Evolutionary conservation across 306 rosid species (phyloP).

Genomic region (Rosa rugosa): DNA sequence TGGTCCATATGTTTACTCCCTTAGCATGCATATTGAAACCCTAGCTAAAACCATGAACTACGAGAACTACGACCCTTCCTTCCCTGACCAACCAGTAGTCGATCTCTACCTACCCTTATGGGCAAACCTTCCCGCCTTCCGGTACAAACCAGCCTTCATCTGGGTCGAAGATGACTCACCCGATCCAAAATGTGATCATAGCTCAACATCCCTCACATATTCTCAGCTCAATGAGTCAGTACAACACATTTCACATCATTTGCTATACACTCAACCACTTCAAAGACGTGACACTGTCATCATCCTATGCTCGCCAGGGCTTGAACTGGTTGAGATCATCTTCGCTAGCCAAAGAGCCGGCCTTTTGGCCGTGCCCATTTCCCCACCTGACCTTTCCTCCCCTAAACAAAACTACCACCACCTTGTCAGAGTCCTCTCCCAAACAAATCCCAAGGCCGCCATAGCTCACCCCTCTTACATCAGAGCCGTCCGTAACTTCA

Average conservation of each 20-base stretch:
- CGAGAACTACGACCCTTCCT: constrained; percentile 75
- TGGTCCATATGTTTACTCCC: background rate
- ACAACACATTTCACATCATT: constrained; percentile 37
- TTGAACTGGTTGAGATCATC: constrained; percentile 54
- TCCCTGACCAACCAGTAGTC: constrained; percentile 84
- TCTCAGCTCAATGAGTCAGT: constrained; percentile 55
- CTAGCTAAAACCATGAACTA: constrained; percentile 35
- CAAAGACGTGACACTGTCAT: constrained; percentile 54
- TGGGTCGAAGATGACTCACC: constrained; percentile 48
- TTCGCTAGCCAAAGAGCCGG: constrained; percentile 78
- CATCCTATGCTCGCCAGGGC: constrained; percentile 69
- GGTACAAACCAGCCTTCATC: constrained; percentile 68
- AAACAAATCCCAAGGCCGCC: constrained; percentile 82
- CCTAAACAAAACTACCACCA: constrained; percentile 50
- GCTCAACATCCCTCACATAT: constrained; percentile 42
- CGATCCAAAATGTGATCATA: background rate
- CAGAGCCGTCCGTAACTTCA: constrained; percentile 31
- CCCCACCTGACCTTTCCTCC: constrained; percentile 63
- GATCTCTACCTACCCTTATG: constrained; percentile 70
- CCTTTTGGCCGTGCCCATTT: constrained; percentile 58
- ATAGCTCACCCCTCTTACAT: constrained; percentile 59
- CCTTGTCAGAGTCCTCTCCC: constrained; percentile 50
- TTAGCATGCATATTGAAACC: background rate
- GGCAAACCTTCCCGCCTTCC: constrained; percentile 65
- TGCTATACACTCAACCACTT: constrained; percentile 30